Evolutionary conservation across 805 yeast species (phyloP), one percentile per base, ranked within the genome.

Genomic region (Kodamaea kaohsiungensis): DNA sequence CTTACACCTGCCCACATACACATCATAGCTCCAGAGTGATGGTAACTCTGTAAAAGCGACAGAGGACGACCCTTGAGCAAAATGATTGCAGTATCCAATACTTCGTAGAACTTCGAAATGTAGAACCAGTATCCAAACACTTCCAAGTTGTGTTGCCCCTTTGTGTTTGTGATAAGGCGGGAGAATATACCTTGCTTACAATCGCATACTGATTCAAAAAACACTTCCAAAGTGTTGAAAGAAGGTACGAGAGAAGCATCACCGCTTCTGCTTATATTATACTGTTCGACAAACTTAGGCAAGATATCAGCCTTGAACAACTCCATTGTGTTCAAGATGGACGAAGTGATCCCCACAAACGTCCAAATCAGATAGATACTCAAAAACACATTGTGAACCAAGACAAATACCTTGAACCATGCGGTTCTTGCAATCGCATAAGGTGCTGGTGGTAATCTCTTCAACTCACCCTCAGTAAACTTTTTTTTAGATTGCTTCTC

Each of bases 1-100:
- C 91, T 73, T 53, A 85, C 81, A 1, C 91, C 91, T 7, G 88
- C 81, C 91, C 91, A 87, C 91, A 87, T 87, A 56, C 89, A 85
- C 69, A 87, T 72, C 84, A 87, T 87, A 48, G 91, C 91, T 22
- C 91, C 91, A 4, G 91, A 81, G 67, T 87, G 91, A 66, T 87
- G 91, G 70, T 87, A 87, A 54, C 88, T 82, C 68, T 87, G 91
- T 63, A 87, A 74, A 54, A 87, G 71, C 5, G 87, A 81, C 12
- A 88, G 81, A 13, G 84, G 87, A 65, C 79, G 77, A 43, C 91
- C 91, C 68, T 87, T 87, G 55, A 85, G 72, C 52, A 87, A 72
- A 53, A 87, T 87, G 59, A 87, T 83, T 37, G 81, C 67, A 3
- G 91, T 87, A 68, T 87, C 91, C 15, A 87, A 60, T 43, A 87